Conservation (phyloP, 2,329 filamentous ascomycete genomes). For the Tolypocladium cylindrosporum region DNA sequence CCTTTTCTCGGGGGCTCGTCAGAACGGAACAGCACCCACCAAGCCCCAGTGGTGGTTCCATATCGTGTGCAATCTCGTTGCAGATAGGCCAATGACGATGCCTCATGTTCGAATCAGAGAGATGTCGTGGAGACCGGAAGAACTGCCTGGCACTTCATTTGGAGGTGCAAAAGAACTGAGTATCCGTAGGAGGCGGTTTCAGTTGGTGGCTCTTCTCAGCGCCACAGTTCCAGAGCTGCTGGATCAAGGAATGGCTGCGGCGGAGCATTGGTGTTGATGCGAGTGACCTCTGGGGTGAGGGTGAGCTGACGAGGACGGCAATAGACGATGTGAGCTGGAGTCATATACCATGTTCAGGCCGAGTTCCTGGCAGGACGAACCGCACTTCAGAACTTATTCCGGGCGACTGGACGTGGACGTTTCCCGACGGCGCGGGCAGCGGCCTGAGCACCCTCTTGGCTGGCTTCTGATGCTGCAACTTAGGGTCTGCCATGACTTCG, state of each 20-base stretch:
- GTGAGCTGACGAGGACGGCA: background rate
- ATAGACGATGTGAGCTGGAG: background rate
- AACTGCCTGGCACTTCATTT: background rate
- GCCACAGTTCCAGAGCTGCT: slow-evolving; percentile 10
- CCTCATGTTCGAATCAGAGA: background rate
- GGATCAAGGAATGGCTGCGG: slow-evolving; percentile 26
- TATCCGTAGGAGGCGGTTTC: background rate
- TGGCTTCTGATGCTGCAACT: background rate
- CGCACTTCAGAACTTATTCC: slow-evolving; percentile 16
- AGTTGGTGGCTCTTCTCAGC: background rate
- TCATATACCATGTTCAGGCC: slow-evolving; percentile 15
- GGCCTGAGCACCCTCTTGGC: slow-evolving; percentile 15
- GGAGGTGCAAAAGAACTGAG: background rate
- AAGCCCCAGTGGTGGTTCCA: background rate
- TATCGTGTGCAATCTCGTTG: background rate
- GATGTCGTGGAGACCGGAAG: background rate
- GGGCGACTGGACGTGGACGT: slow-evolving; percentile 16
- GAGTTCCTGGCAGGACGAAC: slow-evolving; percentile 16
- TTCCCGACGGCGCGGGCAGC: slow-evolving; percentile 9
- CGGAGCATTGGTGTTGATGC: slow-evolving; percentile 16
- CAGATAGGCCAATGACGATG: background rate
- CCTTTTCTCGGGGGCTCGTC: background rate
- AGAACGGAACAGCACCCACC: background rate
- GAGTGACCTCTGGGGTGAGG: slow-evolving; percentile 11
- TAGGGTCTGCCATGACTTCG: background rate